Evolutionary conservation across 768 basidiomycete species (phyloP).

Genomic region (Leccinum disarticulatum): DNA sequence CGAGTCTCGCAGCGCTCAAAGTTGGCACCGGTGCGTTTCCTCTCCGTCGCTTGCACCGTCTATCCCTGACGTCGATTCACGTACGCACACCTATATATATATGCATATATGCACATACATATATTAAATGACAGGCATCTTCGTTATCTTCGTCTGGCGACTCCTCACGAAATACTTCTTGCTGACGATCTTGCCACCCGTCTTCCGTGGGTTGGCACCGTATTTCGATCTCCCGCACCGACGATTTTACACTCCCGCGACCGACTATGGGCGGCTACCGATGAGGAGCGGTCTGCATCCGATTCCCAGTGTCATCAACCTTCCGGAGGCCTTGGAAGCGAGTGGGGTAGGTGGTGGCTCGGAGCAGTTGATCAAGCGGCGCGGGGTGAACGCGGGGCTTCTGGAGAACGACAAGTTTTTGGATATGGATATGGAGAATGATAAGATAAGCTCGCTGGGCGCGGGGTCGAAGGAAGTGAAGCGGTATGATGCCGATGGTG

Average conservation of each 20-base stretch:
- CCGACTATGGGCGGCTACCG: conserved; percentile 77
- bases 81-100: neutral
- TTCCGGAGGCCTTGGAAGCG: conserved; percentile 47
- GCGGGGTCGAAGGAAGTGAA: conserved; percentile 39
- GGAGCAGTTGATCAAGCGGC: conserved; percentile 34
- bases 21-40: conserved; percentile 39
- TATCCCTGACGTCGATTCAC: neutral
- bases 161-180: conserved; percentile 77
- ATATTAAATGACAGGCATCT: conserved; percentile 50
- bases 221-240: conserved; percentile 75
- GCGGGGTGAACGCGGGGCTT: conserved; percentile 15
- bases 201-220: conserved; percentile 73
- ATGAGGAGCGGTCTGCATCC: conserved; percentile 59
- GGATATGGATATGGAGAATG: conserved; percentile 34
- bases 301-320: conserved; percentile 84
- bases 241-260: conserved; percentile 88
- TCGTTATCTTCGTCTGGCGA: conserved; percentile 85
- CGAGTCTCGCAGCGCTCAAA: conserved; percentile 38
- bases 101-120: neutral
- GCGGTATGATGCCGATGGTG: conserved; percentile 87
- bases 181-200: conserved; percentile 75
- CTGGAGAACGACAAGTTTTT: conserved; percentile 23
- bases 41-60: neutral
- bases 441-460: conserved; percentile 26
- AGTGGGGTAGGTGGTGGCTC: conserved; percentile 40